Base-by-base conservation (phyloP, 1,284 basidiomycete species). In the Termitomyces sp. region DNA sequence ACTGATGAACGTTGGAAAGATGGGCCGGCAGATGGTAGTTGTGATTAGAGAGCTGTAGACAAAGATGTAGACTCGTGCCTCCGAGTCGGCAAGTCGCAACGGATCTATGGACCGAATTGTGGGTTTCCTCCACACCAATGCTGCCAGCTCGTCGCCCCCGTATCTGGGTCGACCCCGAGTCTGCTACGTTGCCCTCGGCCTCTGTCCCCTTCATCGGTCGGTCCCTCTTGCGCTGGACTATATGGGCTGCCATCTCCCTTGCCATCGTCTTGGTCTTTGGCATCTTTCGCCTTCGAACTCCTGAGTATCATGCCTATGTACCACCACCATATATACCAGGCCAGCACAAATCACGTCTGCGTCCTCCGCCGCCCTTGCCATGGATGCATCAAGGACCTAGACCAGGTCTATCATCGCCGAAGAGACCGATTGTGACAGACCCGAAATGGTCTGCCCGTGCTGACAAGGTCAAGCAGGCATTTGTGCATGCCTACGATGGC, bases 1-100 rank as follows among this genome's bases (percentile, higher is more conserved):
- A 81, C 88, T 51, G 85, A 90, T 62, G 85, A 89, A 72, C 75
- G 94, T 63, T 98, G 95, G 95, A 91, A 82, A 73, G 91, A 94
- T 67, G 94, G 94, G 1, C 91, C 92, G 43, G 66, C 69, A 13
- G 92, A 97, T 70, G 92, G 92, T 24, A 83, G 86, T 48, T 97
- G 94, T 68, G 92, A 94, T 76, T 94, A 60, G 53, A 31, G 21
- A 7, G 21, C 13, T 36, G 36, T 52, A 44, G 30, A 44, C 41
- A 52, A 33, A 10, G 15, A 28, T 36, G 13, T 49, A 40, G 38
- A 33, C 40, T 33, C 31, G 31, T 15, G 47, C 13, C 36, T 46
- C 52, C 13, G 24, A 24, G 24, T 24, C 38, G 51, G 53, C 53
- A 48, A 30, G 19, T 26, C 45, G 44, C 44, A 36, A 26, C 34